Evolutionary conservation across 2,329 filamentous ascomycete genomes (phyloP).

Genomic region (Fusarium pseudonygamai): DNA sequence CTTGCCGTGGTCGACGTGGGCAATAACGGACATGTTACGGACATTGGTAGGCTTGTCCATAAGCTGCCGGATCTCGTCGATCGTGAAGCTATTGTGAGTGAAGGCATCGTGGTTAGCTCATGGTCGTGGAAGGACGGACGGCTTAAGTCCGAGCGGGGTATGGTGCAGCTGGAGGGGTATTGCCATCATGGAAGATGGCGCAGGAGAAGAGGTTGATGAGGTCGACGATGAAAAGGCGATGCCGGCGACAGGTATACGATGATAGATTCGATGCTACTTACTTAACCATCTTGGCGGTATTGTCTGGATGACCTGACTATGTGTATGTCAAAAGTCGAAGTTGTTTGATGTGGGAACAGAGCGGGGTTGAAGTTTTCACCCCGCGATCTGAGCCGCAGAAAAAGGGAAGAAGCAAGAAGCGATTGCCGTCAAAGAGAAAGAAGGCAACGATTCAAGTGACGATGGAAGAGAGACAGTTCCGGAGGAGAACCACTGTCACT

Average conservation of each 20-base stretch:
- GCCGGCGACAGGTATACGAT: not conserved
- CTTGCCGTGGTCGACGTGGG: constrained; percentile 99
- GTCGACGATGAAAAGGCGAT: not conserved
- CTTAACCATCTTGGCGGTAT: constrained; percentile 99
- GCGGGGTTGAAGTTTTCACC: constrained; percentile 58
- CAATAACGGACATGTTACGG: constrained; percentile 99
- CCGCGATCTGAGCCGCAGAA: constrained; percentile 48
- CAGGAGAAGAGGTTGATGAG: constrained; percentile 2
- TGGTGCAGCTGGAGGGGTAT: constrained; percentile 12
- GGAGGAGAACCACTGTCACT: constrained; percentile 51
- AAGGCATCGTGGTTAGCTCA: constrained; percentile 59
- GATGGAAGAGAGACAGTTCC: constrained; percentile 52
- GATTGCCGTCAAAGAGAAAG: constrained; percentile 37
- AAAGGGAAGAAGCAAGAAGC: constrained; percentile 42
- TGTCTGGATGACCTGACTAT: constrained; percentile 58
- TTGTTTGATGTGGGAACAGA: constrained; percentile 52
- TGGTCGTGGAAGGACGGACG: constrained; percentile 25
- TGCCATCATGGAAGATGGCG: not conserved
- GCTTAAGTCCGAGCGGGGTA: constrained; percentile 55
- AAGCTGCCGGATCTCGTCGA: constrained; percentile 85
- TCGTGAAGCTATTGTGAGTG: constrained; percentile 81
- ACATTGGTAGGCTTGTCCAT: constrained; percentile 84
- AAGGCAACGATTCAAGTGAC: constrained; percentile 46
- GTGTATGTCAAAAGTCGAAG: constrained; percentile 47
- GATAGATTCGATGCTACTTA: constrained; percentile 66